phyloP scores from a whole-genome alignment of 768 basidiomycete genomes.

The Mrakia blollopis region DNA sequence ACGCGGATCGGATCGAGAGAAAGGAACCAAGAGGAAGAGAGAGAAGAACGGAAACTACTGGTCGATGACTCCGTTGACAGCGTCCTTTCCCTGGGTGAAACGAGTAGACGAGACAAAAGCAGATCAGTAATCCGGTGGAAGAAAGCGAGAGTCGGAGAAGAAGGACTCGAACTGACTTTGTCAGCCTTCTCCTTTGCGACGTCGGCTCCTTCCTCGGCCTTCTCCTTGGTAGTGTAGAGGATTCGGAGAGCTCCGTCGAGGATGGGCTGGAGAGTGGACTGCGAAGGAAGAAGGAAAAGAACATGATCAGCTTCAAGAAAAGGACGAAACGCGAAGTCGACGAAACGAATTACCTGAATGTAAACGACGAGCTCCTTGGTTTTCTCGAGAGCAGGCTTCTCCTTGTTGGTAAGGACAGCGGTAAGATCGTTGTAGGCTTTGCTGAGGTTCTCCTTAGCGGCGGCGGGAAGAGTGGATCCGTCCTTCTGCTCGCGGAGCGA shows the following conservation, averaged over 20 bases:
- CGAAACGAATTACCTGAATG: constrained; percentile 14
- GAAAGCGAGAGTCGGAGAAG: neutral
- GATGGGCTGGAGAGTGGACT: constrained; percentile 25
- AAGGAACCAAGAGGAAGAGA: neutral
- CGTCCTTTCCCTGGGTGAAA: neutral
- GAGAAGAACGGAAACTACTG: too few species aligned
- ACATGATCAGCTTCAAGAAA: neutral
- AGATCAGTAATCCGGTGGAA: neutral
- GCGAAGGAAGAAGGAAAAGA: neutral
- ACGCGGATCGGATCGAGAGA: neutral
- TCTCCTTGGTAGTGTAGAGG: constrained; percentile 24
- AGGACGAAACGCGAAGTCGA: neutral
- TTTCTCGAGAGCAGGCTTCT: constrained; percentile 18
- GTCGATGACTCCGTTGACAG: constrained; percentile 9
- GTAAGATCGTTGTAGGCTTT: constrained; percentile 26
- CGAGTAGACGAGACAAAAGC: too few species aligned
- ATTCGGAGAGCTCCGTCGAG: constrained; percentile 23
- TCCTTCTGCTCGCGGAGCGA: constrained; percentile 1
- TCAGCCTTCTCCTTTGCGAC: constrained; percentile 1
- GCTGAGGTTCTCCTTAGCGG: constrained; percentile 14
- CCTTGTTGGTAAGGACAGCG: constrained; percentile 14
- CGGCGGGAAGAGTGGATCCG: constrained; percentile 12
- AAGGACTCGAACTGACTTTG: neutral
- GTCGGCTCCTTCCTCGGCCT: constrained; percentile 11
- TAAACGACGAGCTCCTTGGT: constrained; percentile 10